These are phyloP conservation scores for Tetracladium setigerum DNA, from an alignment of 495 filamentous ascomycete species.

Conservation along the genomic window DNA sequence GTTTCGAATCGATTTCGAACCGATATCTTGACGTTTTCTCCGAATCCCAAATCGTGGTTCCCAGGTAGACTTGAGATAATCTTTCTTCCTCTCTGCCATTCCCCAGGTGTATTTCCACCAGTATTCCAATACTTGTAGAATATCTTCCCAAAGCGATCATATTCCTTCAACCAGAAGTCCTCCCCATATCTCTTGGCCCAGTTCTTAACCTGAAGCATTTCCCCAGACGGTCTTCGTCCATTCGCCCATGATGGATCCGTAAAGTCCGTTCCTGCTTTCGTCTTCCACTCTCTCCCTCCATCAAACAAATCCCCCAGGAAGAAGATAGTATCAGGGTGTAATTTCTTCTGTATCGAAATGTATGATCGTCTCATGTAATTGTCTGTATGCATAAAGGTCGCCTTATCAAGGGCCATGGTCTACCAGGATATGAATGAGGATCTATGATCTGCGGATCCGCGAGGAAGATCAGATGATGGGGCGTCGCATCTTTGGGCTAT, in stretches of 20 bases:
- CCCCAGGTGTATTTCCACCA: conserved; percentile 28
- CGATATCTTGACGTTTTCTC: conserved; percentile 66
- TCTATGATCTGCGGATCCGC: conserved; percentile 98
- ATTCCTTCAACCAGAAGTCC: conserved; percentile 77
- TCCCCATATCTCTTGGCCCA: conserved; percentile 68
- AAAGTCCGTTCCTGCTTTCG: conserved; percentile 41
- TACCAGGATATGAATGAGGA: conserved; percentile 90
- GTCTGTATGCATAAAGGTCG: conserved; percentile 80
- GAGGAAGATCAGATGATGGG: conserved; percentile 81
- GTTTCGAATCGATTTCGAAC: conserved; percentile 77
- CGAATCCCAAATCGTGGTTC: conserved; percentile 97
- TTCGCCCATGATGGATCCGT: conserved; percentile 51
- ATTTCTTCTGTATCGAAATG: conserved; percentile 53
- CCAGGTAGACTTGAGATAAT: conserved; percentile 80
- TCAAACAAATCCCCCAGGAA: conserved; percentile 97
- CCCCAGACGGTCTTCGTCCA: conserved; percentile 35
- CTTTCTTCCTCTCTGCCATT: conserved; percentile 44
- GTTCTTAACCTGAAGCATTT: conserved; percentile 46
- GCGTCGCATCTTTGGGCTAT: conserved; percentile 66
- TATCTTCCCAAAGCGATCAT: conserved; percentile 67
- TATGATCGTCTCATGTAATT: conserved; percentile 81
- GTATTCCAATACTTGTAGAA: conserved; percentile 60
- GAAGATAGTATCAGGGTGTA: conserved; percentile 74
- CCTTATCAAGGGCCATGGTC: conserved; percentile 79
- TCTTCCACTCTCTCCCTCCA: conserved; percentile 92